Conservation (phyloP, 768 basidiomycete genomes). For the Macrolepiota albuminosa region DNA sequence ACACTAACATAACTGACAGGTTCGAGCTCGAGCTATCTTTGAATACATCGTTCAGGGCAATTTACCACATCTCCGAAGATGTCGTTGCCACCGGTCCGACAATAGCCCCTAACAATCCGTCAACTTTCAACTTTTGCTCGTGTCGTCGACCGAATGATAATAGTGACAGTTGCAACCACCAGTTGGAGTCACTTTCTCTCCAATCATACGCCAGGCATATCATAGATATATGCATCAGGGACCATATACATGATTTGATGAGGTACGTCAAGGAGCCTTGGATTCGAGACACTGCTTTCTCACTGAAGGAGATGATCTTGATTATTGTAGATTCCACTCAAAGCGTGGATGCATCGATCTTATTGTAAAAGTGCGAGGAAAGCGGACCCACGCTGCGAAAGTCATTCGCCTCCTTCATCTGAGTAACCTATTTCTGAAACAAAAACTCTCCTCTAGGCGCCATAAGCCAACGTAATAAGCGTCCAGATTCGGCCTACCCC, state of each 20-base stretch:
- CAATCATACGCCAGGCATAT: conserved; percentile 6
- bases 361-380: conserved; percentile 11
- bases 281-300: conserved; percentile 3
- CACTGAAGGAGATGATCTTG: conserved; percentile 1
- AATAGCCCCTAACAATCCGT: background rate
- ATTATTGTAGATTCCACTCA: conserved; percentile 10
- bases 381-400: conserved; percentile 7
- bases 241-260: conserved; percentile 6
- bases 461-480: conserved; percentile 21
- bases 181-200: background rate
- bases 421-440: background rate
- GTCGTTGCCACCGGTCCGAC: background rate
- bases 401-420: conserved; percentile 17
- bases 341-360: conserved; percentile 7
- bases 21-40: background rate
- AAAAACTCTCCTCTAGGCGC: conserved; percentile 1
- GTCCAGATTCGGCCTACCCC: conserved; percentile 14
- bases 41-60: background rate
- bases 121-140: background rate
- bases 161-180: background rate
- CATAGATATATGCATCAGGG: conserved; percentile 7
- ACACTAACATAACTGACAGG: background rate
- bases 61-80: conserved; percentile 2
- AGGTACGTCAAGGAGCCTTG: conserved; percentile 12
- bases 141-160: background rate